Percentiles rank a stretch among this genome's conserved stretches.
Evolutionary conservation across 2,329 filamentous ascomycete genomes (phyloP).

Genomic region (Chaetomiaceae sp.): DNA sequence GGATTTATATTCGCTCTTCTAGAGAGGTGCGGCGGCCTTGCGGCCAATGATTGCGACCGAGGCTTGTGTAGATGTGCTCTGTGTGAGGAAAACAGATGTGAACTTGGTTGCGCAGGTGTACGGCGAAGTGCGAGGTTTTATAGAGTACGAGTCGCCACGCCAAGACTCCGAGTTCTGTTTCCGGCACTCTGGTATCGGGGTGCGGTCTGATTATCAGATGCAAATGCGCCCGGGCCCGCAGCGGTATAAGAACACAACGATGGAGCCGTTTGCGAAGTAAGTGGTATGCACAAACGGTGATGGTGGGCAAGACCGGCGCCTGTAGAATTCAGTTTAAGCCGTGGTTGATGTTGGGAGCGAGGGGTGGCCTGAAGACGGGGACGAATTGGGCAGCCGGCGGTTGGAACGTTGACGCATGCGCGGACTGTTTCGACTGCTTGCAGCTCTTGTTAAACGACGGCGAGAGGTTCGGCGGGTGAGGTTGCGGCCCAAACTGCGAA

Average conservation of each 20-base stretch:
- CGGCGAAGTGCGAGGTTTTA: slow-evolving; percentile 9
- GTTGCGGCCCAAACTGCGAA: not conserved
- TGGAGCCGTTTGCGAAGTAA: not conserved
- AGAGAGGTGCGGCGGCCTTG: not conserved
- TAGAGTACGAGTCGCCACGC: slow-evolving; percentile 13
- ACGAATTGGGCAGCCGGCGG: not conserved
- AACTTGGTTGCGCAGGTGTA: not conserved
- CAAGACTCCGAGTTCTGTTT: not conserved
- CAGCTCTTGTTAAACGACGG: not conserved
- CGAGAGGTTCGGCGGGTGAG: not conserved
- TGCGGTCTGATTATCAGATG: not conserved
- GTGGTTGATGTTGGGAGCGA: not conserved
- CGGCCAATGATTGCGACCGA: not conserved
- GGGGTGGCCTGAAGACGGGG: not conserved
- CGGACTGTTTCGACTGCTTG: not conserved
- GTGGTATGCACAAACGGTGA: not conserved
- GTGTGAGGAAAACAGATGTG: not conserved
- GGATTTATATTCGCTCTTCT: not conserved
- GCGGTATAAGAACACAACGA: not conserved
- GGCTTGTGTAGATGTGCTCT: not conserved
- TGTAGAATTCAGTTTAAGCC: not conserved
- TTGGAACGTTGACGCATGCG: not conserved
- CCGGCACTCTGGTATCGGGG: not conserved
- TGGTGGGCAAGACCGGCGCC: not conserved
- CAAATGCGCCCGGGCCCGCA: not conserved